A percentile compares a stretch with the other conserved stretches of the same genome.
phyloP scores from a whole-genome alignment of 1,139 yeast genomes.

The Kodamaea sp. region DNA sequence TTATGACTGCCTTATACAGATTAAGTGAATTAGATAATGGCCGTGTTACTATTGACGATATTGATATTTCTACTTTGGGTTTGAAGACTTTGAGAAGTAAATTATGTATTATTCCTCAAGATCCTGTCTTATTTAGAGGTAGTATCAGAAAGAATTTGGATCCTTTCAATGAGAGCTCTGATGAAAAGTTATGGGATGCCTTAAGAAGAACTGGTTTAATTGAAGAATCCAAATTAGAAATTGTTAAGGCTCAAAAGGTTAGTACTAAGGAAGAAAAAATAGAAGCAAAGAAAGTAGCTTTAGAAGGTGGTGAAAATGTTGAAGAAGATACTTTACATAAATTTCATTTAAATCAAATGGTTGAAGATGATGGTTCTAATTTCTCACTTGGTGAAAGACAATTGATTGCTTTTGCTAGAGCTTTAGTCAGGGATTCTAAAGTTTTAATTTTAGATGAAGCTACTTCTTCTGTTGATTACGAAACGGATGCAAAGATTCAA shows the following conservation, averaged over 20 bases:
- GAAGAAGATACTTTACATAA: slow-evolving; percentile 40
- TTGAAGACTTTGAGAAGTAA: slow-evolving; percentile 55
- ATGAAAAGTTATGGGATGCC: slow-evolving; percentile 49
- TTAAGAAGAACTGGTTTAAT: slow-evolving; percentile 62
- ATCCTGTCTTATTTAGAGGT: slow-evolving; percentile 69
- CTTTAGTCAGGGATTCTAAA: slow-evolving; percentile 65
- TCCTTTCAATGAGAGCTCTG: slow-evolving; percentile 53
- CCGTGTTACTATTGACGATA: slow-evolving; percentile 51
- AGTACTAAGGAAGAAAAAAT: slow-evolving; percentile 11
- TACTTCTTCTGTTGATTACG: slow-evolving; percentile 78
- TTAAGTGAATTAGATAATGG: slow-evolving; percentile 56
- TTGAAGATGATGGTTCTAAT: slow-evolving; percentile 72
- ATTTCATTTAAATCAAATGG: slow-evolving; percentile 60
- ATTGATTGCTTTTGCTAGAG: slow-evolving; percentile 70
- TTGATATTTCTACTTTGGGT: slow-evolving; percentile 56
- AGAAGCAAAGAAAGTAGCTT: slow-evolving; percentile 10
- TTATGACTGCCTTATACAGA: slow-evolving; percentile 63
- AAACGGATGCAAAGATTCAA: slow-evolving; percentile 71
- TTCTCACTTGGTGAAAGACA: slow-evolving; percentile 79
- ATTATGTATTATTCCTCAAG: slow-evolving; percentile 75
- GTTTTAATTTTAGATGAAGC: slow-evolving; percentile 78
- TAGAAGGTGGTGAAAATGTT: slow-evolving; percentile 10
- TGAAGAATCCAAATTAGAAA: slow-evolving; percentile 31
- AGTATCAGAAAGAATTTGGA: slow-evolving; percentile 63
- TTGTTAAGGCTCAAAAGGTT: slow-evolving; percentile 15